Evolutionary conservation across 805 yeast genomes (phyloP), one percentile per base, ranked within the genome.

Genomic region (Candida mattraensis): DNA sequence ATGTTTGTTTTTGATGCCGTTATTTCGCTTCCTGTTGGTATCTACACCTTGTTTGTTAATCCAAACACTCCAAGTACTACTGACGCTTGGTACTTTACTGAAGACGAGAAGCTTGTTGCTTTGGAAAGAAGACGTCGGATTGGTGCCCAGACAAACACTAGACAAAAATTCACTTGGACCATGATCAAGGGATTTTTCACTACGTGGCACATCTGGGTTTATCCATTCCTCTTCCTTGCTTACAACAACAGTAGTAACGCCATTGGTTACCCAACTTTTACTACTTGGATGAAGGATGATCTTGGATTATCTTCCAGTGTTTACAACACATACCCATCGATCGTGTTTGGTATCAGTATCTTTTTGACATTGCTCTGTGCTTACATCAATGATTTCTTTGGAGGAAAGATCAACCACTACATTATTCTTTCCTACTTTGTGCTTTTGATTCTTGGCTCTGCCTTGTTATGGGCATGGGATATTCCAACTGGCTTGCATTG

Each of bases 401-500:
- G 63, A 3, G 69, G 70, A n/a, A 35, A 36, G 16, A 50, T 30
- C 30, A 72, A 69, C 35, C 61, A 63, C 39, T 50, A 51, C 21
- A 67, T 67, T 35, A 62, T 71, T 9, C 44, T 43, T 3, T 42
- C 55, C 3, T 71, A 54, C 50, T 76, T 71, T 41, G 34, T 64
- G 3, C 53, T 58, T 14, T 48, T 63, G 17, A 53, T 63, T 10
- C 40, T 72, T 24, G 76, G 78, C 0, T 67, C 71, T 50, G 48
- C 66, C 0, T 46, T 65, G 4, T 53, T 76, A 24, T 62, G 78
- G 0, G 50, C 44, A 7, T 76, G 81, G 80, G 44, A 71, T 20
- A 62, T 76, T 14, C 75, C 76, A 1, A 47, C 42, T 4, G 72
- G 73, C 2, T 60, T 69, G 22, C 77, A 74, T 37, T 76, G 78